Evolutionary conservation across 257 asterid genomes (phyloP), one percentile per base, ranked within the genome.

Genomic region (Jacaranda mimosifolia): DNA sequence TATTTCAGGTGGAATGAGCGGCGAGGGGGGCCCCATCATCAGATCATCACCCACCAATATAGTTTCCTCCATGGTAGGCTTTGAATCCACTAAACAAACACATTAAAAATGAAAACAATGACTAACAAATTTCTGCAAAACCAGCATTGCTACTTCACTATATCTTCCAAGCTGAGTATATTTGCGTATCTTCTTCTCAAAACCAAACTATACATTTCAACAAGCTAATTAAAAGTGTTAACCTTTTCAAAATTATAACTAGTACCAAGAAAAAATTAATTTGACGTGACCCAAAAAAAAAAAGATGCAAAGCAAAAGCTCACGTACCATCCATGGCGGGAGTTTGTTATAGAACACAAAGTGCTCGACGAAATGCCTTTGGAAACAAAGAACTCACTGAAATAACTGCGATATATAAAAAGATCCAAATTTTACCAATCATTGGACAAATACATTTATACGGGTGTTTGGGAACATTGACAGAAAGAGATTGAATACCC

Each of bases 1-100:
- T 73, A 93, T 96, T 84, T 96, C 97, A 49, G 97, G 95, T 58
- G 99, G 98, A 80, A 96, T 89, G 74, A 93, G 39, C 5, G 97
- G 99, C 32, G 98, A 91, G 40, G 98, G 97, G 5, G 94, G 99
- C 15, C 97, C 98, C 92, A 85, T 84, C 99, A 96, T 96, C 79
- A 96, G 89, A 85, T 96, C 98, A 89, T 96, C 98, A 73, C 97
- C 99, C 84, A 96, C 97, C 83, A 96, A 86, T 77, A 93, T 90
- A 55, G 96, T 96, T 82, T 96, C 99, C 92, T 96, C 99, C 97
- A 93, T 90, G 13, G 88, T 80, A 57, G 88, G 96, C 89, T 93
- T 89, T 26, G 99, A 87, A 85, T 96, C 99, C 15, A 93, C 98
- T 93, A 68, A 7, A 76, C 38, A 35, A 52, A 18, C 60, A 75